Conservation (phyloP, 306 rosid genomes). For the Lupinus albus region DNA sequence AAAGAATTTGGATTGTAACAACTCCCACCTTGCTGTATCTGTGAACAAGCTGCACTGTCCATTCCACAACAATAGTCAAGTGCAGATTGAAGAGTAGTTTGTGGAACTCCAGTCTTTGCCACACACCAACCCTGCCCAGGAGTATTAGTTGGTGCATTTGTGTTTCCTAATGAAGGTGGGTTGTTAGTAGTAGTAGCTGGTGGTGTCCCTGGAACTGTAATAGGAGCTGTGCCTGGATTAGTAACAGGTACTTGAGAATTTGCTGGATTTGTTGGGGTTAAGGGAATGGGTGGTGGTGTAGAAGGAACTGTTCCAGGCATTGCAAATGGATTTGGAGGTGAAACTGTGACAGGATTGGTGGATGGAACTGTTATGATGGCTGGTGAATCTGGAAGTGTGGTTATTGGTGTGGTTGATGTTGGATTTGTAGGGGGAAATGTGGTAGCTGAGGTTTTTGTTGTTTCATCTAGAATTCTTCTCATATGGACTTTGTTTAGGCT, state of each 20-base stretch:
- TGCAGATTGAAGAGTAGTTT: conserved; percentile 73
- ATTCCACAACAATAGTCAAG: conserved; percentile 89
- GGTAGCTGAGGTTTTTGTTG: conserved; percentile 42
- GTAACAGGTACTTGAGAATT: conserved; percentile 56
- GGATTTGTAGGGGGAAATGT: conserved; percentile 59
- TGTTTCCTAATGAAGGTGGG: conserved; percentile 49
- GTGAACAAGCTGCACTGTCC: conserved; percentile 68
- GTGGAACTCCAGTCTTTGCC: conserved; percentile 65
- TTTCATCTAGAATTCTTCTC: conserved; percentile 50
- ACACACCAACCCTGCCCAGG: conserved; percentile 89
- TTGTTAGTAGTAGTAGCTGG: conserved; percentile 37
- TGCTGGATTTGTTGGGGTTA: conserved; percentile 54
- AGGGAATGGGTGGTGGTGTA: conserved; percentile 58
- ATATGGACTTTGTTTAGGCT: conserved; percentile 32
- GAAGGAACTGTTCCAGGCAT: conserved; percentile 61
- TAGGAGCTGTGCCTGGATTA: conserved; percentile 53
- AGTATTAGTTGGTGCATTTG: conserved; percentile 54
- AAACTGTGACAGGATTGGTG: conserved; percentile 56
- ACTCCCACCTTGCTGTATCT: conserved; percentile 74
- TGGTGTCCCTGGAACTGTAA: conserved; percentile 39
- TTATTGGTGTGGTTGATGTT: conserved; percentile 42
- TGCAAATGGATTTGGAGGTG: too few species aligned
- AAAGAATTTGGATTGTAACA: conserved; percentile 75
- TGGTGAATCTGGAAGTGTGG: conserved; percentile 58
- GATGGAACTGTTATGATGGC: conserved; percentile 72